Percentiles rank a stretch among this genome's conserved stretches.
Evolutionary conservation across 169 alveolate genomes (phyloP).

Genomic region (Eimeria sp.): DNA sequence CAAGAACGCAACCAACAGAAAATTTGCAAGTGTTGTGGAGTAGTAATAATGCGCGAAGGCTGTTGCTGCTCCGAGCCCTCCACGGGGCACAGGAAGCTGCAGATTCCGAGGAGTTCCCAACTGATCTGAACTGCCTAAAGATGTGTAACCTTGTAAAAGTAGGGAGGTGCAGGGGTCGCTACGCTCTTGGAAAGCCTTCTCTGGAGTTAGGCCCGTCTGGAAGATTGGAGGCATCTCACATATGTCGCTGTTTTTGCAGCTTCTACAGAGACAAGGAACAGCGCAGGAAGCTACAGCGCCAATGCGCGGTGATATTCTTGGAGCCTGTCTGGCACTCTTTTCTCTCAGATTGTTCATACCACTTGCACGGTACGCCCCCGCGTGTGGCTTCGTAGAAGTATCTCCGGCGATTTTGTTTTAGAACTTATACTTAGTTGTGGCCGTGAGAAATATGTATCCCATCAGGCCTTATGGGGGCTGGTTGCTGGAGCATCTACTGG

Average conservation of each 20-base stretch:
- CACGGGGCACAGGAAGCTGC: constrained; percentile 77
- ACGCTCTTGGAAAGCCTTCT: too few species aligned
- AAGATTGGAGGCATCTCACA: not conserved
- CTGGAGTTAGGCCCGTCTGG: not conserved
- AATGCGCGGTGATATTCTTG: constrained; percentile 62
- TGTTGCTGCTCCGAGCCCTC: constrained; percentile 76
- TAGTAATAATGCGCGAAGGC: constrained; percentile 64
- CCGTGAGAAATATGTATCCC: not conserved
- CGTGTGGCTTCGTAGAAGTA: not conserved
- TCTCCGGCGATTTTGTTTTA: not conserved
- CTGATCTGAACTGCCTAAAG: not conserved
- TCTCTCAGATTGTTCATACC: constrained; percentile 33
- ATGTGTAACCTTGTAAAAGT: constrained; percentile 36
- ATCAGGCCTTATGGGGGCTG: constrained; percentile 73
- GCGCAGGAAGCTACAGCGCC: constrained; percentile 46
- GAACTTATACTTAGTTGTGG: too few species aligned
- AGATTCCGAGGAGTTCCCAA: constrained; percentile 33
- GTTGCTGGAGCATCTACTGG: constrained; percentile 42
- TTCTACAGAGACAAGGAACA: constrained; percentile 34
- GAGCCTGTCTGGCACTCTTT: constrained; percentile 68
- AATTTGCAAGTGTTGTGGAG: constrained; percentile 22
- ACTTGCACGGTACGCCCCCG: constrained; percentile 41
- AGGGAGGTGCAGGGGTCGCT: not conserved
- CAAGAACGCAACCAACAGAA: not conserved
- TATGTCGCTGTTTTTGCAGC: constrained; percentile 4